phyloP scores from a whole-genome alignment of 441 rosid species.

The Sinapis alba region DNA sequence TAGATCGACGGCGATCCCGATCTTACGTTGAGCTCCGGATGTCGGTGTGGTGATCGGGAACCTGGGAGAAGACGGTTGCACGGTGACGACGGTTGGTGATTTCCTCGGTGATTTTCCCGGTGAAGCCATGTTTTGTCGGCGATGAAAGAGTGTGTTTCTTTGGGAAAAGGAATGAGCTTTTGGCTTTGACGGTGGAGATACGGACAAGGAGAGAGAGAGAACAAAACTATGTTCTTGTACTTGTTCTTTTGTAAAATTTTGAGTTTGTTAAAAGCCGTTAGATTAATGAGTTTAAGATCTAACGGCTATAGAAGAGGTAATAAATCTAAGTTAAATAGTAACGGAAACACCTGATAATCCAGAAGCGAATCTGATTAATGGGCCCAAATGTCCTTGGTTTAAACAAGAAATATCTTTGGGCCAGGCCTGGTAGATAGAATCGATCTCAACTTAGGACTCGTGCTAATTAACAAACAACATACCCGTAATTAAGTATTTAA shows the following conservation, averaged over 20 bases:
- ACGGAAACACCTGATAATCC: neutral
- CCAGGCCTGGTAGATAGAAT: neutral
- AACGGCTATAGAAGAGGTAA: constrained; percentile 2
- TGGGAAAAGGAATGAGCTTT: neutral
- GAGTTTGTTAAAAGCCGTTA: constrained; percentile 1
- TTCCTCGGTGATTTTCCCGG: constrained; percentile 42
- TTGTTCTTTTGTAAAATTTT: neutral
- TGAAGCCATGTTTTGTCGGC: constrained; percentile 33
- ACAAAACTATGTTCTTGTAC: neutral
- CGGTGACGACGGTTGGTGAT: constrained; percentile 49
- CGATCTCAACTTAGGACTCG: neutral
- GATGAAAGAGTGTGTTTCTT: neutral
- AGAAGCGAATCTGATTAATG: neutral
- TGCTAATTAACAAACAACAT: neutral
- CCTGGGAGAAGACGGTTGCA: constrained; percentile 69
- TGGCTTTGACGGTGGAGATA: constrained; percentile 27
- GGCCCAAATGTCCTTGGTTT: neutral
- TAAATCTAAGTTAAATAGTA: neutral
- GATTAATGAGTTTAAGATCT: constrained; percentile 13
- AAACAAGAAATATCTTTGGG: neutral
- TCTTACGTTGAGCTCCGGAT: constrained; percentile 55
- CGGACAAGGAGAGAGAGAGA: neutral
- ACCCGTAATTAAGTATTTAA: neutral
- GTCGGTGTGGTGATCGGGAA: constrained; percentile 47
- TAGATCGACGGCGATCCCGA: constrained; percentile 83